Evolutionary conservation across 192 early-diverging fungal species (phyloP).

Genomic region (Mortierella claussenii): DNA sequence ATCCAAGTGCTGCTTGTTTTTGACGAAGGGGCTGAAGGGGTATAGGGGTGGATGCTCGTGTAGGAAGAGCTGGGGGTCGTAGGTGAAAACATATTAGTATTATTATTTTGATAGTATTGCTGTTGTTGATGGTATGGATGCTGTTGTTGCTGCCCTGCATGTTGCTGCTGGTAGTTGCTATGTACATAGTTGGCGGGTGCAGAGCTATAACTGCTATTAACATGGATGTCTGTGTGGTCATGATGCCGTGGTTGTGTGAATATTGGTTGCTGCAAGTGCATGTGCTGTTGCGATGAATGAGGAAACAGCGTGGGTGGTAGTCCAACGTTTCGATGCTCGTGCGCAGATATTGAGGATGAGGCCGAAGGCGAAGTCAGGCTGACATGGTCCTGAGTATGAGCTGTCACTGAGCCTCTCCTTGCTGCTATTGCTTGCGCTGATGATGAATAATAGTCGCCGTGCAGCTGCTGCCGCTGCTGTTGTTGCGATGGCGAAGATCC

Average conservation of each 20-base stretch:
- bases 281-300: not conserved
- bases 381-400: not conserved
- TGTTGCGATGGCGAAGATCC: too few relatives aligned
- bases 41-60: conserved; percentile 1
- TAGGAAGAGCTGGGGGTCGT: not conserved
- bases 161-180: not conserved
- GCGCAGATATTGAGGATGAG: not conserved
- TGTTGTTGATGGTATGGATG: conserved; percentile 2
- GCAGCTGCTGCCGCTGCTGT: too few relatives aligned
- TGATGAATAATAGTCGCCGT: too few relatives aligned
- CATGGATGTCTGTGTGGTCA: too few relatives aligned
- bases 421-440: too few relatives aligned
- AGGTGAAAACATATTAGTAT: not conserved
- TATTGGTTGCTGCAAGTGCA: not conserved
- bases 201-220: too few relatives aligned
- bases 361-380: not conserved
- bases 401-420: not conserved
- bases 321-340: not conserved
- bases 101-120: not conserved
- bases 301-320: too few relatives aligned
- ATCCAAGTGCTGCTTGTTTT: conserved; percentile 9
- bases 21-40: conserved; percentile 4
- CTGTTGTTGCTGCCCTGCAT: conserved; percentile 3
- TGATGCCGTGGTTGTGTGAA: conserved; percentile 5
- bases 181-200: too few relatives aligned